phyloP scores from a whole-genome alignment of 257 asterid genomes.

The Nicotiana noctiflora region DNA sequence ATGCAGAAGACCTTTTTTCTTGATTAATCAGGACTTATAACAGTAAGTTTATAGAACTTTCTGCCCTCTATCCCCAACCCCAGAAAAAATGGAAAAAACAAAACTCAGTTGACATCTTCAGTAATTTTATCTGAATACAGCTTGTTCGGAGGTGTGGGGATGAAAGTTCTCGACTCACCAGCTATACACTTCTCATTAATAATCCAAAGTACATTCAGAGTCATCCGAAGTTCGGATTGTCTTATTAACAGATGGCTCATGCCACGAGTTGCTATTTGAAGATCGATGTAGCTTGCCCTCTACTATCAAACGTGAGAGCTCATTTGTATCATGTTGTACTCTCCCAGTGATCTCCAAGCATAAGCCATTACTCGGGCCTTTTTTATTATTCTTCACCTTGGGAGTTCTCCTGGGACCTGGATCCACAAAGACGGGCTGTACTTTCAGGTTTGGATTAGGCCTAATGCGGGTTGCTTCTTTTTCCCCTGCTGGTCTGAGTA shows the following conservation, averaged over 20 bases:
- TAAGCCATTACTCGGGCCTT: conserved; percentile 40
- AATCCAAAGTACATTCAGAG: conserved; percentile 9
- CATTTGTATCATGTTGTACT: conserved; percentile 60
- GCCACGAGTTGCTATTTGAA: conserved; percentile 8
- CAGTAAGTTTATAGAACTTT: not conserved
- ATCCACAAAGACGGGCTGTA: conserved; percentile 74
- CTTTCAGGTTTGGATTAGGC: conserved; percentile 67
- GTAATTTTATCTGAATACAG: not conserved
- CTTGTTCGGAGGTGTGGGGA: not conserved
- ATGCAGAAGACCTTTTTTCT: not conserved
- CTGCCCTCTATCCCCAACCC: not conserved
- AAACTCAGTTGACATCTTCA: not conserved
- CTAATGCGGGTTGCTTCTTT: conserved; percentile 59
- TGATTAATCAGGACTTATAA: not conserved
- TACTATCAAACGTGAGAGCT: conserved; percentile 16
- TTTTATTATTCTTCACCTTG: conserved; percentile 35
- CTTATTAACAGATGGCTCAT: not conserved
- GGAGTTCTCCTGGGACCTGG: conserved; percentile 54
- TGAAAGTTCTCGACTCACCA: not conserved
- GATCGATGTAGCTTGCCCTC: conserved; percentile 9
- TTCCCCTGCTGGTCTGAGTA: conserved; percentile 50
- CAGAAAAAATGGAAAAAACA: not conserved
- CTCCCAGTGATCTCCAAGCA: conserved; percentile 92
- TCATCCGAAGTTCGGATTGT: not conserved
- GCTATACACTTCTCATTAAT: not conserved